Percentiles rank a stretch among this genome's conserved stretches.
Evolutionary conservation across 176 grass and related monocot genomes (phyloP).

Genomic region (Melocanna baccifera): DNA sequence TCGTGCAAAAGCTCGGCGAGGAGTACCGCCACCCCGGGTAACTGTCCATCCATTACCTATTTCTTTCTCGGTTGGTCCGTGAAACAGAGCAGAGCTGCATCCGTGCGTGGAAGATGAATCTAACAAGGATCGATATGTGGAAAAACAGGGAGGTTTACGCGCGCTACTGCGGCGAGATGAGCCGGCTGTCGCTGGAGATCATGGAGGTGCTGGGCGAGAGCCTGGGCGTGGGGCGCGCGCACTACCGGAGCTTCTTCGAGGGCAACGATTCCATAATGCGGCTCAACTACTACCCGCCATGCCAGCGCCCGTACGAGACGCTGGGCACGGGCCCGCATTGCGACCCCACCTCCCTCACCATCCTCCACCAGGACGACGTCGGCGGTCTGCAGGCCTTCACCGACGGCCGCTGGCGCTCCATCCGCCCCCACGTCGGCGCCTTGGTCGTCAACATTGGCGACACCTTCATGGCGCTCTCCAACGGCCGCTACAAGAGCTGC

Average conservation of each 20-base stretch:
- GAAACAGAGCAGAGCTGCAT: neutral
- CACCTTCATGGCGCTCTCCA: constrained; percentile 98
- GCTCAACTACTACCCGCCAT: constrained; percentile 94
- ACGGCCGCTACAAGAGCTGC: constrained; percentile 76
- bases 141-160: constrained; percentile 52
- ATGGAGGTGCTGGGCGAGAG: constrained; percentile 83
- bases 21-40: constrained; percentile 53
- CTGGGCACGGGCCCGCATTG: constrained; percentile 84
- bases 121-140: neutral
- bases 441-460: constrained; percentile 92
- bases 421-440: constrained; percentile 38
- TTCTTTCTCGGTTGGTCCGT: neutral
- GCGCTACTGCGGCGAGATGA: constrained; percentile 75
- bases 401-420: constrained; percentile 47
- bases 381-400: constrained; percentile 72
- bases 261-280: constrained; percentile 86
- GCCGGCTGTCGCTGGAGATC: constrained; percentile 66
- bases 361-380: constrained; percentile 95
- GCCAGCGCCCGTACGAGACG: constrained; percentile 68
- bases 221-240: constrained; percentile 40
- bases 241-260: constrained; percentile 74
- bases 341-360: constrained; percentile 91
- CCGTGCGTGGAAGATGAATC: neutral
- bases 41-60: neutral
- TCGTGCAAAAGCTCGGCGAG: constrained; percentile 55